Evolutionary conservation across 208 protist species (phyloP), one percentile per base, ranked within the genome.

Genomic region (Leishmania turanica): DNA sequence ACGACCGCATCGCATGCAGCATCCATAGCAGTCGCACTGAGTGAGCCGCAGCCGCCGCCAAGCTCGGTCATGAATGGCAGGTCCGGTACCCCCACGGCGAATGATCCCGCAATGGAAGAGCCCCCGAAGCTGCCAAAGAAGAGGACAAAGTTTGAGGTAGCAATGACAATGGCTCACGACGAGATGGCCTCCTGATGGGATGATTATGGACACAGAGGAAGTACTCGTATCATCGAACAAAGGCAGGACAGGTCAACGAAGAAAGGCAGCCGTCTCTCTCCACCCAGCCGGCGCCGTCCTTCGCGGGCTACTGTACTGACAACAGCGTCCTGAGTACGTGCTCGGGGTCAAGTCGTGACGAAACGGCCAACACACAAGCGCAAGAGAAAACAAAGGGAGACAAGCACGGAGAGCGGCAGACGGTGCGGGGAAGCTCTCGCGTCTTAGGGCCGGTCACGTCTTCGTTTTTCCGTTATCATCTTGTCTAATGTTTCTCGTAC

Each of bases 101-200:
- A 15, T 9, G 54, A n/a, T 2, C 4, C 7, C 34, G 2, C 31
- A 3, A 15, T 13, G 13, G 71, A 27, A 3, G 71, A 2, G 31
- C 34, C 24, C 31, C 0, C 69, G 31, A 9, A 62, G 34, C 19
- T 49, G 27, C 77, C 72, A 9, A 85, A 85, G 64, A 85, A 85
- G 65, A 69, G 45, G 15, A 79, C 82, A 3, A 85, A 85, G 54
- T 85, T 85, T 75, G 82, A 85, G 51, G 0, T 81, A 31, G 82
- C 82, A 1, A 37, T 79, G 77, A 34, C 71, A 1, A 73, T 85
- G 54, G 82, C 73, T 45, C 74, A 66, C 13, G 77, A 56, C 0
- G 82, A 75, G 34, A 42, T 11, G 24, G 24, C 40, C 24, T 53
- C 40, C 19, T 51, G 68, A n/a, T 53, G 11, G 24, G 45, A 51